These are phyloP conservation scores for Kodamaea leandrae DNA, from an alignment of 805 yeast genomes.

Conservation along the genomic window DNA sequence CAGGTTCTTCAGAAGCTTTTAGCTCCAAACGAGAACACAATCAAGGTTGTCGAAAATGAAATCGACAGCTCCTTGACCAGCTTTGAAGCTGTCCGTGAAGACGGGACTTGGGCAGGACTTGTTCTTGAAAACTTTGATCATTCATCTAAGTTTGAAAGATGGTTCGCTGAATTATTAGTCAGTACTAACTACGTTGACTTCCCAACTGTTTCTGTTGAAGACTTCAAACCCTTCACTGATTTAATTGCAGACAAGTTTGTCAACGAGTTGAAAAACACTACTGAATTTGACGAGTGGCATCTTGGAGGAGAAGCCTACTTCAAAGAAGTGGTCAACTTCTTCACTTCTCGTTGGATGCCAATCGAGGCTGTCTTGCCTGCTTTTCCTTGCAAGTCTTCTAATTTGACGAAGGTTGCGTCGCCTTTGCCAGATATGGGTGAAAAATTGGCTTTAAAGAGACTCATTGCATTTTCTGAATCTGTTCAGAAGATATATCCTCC, in stretches of 20 bases:
- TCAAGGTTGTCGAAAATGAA: neutral
- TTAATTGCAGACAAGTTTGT: conserved; percentile 43
- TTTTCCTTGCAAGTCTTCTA: conserved; percentile 65
- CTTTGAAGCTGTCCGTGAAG: conserved; percentile 10
- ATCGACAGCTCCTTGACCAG: neutral
- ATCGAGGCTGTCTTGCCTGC: conserved; percentile 62
- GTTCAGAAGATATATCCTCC: conserved; percentile 46
- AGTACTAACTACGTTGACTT: conserved; percentile 19
- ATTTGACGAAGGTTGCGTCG: conserved; percentile 49
- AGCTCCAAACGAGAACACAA: neutral
- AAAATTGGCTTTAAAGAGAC: conserved; percentile 31
- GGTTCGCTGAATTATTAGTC: conserved; percentile 32
- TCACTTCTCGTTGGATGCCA: conserved; percentile 45
- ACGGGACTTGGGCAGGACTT: conserved; percentile 25
- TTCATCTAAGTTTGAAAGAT: conserved; percentile 25
- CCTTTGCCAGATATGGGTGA: conserved; percentile 53
- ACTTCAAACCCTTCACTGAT: conserved; percentile 13
- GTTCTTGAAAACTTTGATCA: conserved; percentile 24
- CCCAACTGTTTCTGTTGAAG: conserved; percentile 8
- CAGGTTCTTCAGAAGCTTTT: conserved; percentile 1
- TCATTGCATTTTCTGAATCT: conserved; percentile 29
- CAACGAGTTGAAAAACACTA: conserved; percentile 46
- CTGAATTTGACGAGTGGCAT: conserved; percentile 49
- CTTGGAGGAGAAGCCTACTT: conserved; percentile 45
- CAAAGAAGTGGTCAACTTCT: conserved; percentile 41